Conservation (phyloP, 208 protist genomes). For the Leishmania tropica region DNA sequence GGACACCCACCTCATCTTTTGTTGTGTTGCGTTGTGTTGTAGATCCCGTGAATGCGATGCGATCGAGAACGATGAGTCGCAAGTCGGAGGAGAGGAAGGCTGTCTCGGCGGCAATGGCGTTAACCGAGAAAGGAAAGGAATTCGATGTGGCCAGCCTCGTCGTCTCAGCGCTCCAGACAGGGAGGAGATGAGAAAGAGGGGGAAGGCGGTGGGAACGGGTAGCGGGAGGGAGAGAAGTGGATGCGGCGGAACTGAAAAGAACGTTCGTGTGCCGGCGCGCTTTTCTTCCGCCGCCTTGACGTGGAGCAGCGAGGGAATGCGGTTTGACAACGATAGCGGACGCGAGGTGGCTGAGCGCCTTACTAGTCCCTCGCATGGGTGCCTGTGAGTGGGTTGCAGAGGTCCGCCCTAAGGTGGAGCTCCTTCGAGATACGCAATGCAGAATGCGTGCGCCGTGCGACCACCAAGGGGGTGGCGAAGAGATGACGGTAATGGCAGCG, state of each 20-base stretch:
- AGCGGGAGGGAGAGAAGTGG: neutral
- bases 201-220: neutral
- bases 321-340: neutral
- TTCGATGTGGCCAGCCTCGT: neutral
- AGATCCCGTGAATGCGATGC: neutral
- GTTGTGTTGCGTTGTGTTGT: neutral
- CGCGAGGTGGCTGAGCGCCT: neutral
- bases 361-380: neutral
- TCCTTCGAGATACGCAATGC: neutral
- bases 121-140: neutral
- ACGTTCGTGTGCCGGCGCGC: neutral
- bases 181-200: neutral
- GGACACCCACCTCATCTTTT: slow-evolving; percentile 32
- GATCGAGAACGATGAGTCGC: neutral
- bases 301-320: neutral
- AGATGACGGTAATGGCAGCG: neutral
- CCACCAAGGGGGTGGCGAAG: neutral
- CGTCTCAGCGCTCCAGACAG: neutral
- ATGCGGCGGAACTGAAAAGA: too few relatives aligned
- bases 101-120: neutral
- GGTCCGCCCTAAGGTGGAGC: neutral
- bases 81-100: neutral
- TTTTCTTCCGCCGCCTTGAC: neutral
- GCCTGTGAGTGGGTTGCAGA: neutral
- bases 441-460: neutral